Evolutionary conservation across 2,329 filamentous ascomycete species (phyloP).

Genomic region (Exophiala viscosa): DNA sequence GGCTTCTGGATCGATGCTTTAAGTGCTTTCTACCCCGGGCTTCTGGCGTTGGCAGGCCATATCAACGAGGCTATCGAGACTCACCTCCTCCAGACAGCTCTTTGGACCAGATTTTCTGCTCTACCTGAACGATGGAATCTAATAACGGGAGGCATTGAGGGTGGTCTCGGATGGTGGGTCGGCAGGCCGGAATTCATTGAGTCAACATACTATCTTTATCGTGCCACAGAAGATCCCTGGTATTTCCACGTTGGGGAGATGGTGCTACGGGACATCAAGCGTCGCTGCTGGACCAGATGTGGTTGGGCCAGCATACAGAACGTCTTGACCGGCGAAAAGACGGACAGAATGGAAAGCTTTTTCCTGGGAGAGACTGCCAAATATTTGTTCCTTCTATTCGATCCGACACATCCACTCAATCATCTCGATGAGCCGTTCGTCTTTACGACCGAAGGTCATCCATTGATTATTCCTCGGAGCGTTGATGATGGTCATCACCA

Average conservation of each 20-base stretch:
- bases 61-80: constrained; percentile 86
- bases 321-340: constrained; percentile 76
- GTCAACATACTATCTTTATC: constrained; percentile 93
- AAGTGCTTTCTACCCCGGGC: constrained; percentile 89
- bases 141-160: constrained; percentile 75
- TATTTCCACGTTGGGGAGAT: constrained; percentile 95
- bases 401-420: constrained; percentile 81
- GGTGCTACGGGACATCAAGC: constrained; percentile 81
- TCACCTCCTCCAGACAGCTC: constrained; percentile 82
- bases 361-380: constrained; percentile 95
- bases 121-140: constrained; percentile 93
- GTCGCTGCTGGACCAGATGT: constrained; percentile 83
- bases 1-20: constrained; percentile 96
- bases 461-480: constrained; percentile 71
- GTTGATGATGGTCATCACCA: constrained; percentile 21
- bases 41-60: constrained; percentile 81
- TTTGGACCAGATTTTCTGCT: constrained; percentile 94
- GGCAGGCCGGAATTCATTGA: constrained; percentile 95
- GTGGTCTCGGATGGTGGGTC: constrained; percentile 88
- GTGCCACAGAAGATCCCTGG: constrained; percentile 90
- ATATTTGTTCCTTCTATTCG: constrained; percentile 90
- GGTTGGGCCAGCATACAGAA: constrained; percentile 90
- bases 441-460: constrained; percentile 94
- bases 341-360: constrained; percentile 97
- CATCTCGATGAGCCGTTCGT: constrained; percentile 81